These are phyloP conservation scores for Sarcodon aspratus DNA, from an alignment of 768 basidiomycete genomes.

Conservation along the genomic window DNA sequence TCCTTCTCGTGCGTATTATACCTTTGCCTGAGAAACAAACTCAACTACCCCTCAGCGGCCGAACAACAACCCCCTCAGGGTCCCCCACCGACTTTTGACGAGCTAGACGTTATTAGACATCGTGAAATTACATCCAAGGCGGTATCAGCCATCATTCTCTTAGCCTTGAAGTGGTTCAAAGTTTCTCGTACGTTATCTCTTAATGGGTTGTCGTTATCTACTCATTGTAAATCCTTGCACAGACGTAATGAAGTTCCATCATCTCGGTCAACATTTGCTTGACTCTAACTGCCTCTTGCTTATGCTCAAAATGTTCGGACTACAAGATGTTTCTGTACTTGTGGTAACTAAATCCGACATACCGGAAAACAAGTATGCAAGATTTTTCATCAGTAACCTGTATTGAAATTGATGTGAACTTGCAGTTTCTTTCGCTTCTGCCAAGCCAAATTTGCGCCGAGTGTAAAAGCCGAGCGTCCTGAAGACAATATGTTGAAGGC, in stretches of 20 bases:
- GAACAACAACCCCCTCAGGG: conserved; percentile 53
- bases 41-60: conserved; percentile 11
- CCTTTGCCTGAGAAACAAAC: neutral
- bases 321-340: conserved; percentile 78
- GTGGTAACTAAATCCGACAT: conserved; percentile 87
- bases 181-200: conserved; percentile 68
- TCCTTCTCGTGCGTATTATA: conserved; percentile 39
- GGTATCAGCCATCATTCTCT: conserved; percentile 85
- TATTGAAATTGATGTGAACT: conserved; percentile 1
- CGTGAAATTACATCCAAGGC: conserved; percentile 97
- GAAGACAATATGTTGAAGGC: conserved; percentile 59
- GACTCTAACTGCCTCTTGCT: conserved; percentile 92
- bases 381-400: neutral
- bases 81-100: conserved; percentile 73
- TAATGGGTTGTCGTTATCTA: neutral
- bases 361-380: conserved; percentile 67
- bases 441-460: conserved; percentile 61
- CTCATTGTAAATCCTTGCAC: neutral
- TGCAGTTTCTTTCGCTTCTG: conserved; percentile 94
- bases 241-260: conserved; percentile 99
- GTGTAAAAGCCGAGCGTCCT: conserved; percentile 42
- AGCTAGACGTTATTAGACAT: conserved; percentile 88
- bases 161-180: conserved; percentile 97
- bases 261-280: conserved; percentile 88
- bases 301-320: conserved; percentile 96